These are phyloP conservation scores for Kockovaella imperatae DNA, from an alignment of 768 basidiomycete genomes.

Conservation along the genomic window DNA sequence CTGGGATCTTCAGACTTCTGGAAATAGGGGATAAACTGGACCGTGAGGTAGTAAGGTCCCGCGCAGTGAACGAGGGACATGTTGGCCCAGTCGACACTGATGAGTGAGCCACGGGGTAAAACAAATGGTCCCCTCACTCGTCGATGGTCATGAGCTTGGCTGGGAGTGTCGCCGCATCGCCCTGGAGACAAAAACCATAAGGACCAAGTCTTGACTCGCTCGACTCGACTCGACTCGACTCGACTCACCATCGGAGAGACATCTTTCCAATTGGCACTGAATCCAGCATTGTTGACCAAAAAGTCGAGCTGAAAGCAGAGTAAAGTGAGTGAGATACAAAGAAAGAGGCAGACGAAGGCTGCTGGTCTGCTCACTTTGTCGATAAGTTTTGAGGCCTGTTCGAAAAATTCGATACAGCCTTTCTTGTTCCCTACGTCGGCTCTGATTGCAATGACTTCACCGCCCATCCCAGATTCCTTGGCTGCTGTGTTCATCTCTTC, in stretches of 20 bases:
- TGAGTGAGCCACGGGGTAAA: background rate
- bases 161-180: conserved; percentile 18
- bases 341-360: background rate
- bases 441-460: conserved; percentile 30
- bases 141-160: conserved; percentile 36
- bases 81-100: conserved; percentile 20
- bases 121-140: conserved; percentile 23
- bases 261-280: conserved; percentile 24
- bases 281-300: conserved; percentile 40
- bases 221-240: background rate
- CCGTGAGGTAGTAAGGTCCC: conserved; percentile 34
- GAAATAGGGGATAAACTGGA: conserved; percentile 32
- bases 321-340: background rate
- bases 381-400: conserved; percentile 16
- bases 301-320: conserved; percentile 20
- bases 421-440: conserved; percentile 36
- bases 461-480: conserved; percentile 9
- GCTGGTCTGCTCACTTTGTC: conserved; percentile 19
- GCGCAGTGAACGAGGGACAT: conserved; percentile 33
- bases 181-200: conserved; percentile 3
- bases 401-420: conserved; percentile 27
- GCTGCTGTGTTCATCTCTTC: conserved; percentile 32
- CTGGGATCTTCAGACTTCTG: conserved; percentile 24
- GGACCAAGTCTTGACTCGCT: background rate
- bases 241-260: conserved; percentile 8